These are phyloP conservation scores for Rhizopogon salebrosus DNA, from an alignment of 768 basidiomycete species.

Conservation along the genomic window DNA sequence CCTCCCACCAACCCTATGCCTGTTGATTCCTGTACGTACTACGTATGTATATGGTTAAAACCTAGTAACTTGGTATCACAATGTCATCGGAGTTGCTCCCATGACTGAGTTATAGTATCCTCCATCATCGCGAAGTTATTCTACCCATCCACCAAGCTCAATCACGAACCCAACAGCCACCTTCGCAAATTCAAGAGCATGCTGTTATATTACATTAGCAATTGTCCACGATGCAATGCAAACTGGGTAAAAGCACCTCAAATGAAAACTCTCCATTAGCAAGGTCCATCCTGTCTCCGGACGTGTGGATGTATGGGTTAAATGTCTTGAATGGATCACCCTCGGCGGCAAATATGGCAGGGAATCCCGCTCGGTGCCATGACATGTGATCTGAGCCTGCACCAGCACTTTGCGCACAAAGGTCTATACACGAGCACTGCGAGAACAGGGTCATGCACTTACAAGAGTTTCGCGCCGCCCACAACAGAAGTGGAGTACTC, in stretches of 20 bases:
- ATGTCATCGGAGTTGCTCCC: no score
- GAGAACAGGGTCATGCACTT: conserved; percentile 10
- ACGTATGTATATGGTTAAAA: no score
- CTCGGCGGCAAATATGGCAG: conserved; percentile 39
- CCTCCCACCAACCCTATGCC: no score
- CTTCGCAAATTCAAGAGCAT: conserved; percentile 58
- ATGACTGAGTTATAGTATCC: no score
- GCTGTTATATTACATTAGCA: conserved; percentile 35
- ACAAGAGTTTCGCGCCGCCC: conserved; percentile 24
- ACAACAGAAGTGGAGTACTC: conserved; percentile 20
- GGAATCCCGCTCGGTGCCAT: conserved; percentile 39
- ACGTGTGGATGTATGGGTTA: conserved; percentile 40
- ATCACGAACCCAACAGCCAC: conserved; percentile 53
- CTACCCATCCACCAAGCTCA: conserved; percentile 34
- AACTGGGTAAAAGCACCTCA: conserved; percentile 16
- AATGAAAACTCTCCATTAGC: conserved; percentile 38
- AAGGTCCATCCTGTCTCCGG: conserved; percentile 18
- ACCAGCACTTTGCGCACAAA: conserved; percentile 24
- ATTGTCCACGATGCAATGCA: neutral
- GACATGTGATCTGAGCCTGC: conserved; percentile 44
- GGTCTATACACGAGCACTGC: neutral
- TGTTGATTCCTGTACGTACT: no score
- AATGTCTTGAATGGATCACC: conserved; percentile 33
- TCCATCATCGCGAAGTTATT: neutral
- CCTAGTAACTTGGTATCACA: no score